Percentiles rank a stretch among this genome's conserved stretches.
Conservation (phyloP, 139 green algal genomes). For the Yamagishiella unicocca region DNA sequence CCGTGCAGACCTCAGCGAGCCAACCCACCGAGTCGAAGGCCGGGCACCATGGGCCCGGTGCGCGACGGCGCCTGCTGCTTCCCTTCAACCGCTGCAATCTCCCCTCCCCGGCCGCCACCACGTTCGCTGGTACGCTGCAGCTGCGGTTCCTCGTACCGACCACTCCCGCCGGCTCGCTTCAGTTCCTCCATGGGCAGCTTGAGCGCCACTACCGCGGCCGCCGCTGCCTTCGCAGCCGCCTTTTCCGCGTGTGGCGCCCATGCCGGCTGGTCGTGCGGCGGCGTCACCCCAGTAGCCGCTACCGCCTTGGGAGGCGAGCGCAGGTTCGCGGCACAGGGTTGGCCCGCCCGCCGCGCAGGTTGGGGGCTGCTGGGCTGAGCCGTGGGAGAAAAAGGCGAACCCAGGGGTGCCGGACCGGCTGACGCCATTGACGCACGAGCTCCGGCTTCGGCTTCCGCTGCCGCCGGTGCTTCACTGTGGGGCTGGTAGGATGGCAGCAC, state of each 20-base stretch:
- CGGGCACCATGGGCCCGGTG: neutral
- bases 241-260: neutral
- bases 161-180: neutral
- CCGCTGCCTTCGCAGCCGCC: neutral
- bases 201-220: neutral
- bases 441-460: too few species aligned
- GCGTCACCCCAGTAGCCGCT: neutral
- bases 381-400: neutral
- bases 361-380: neutral
- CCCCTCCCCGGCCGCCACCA: neutral
- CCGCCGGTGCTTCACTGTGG: neutral
- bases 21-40: neutral
- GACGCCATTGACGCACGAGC: neutral
- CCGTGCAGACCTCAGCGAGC: neutral
- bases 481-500: neutral
- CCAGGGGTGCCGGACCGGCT: neutral
- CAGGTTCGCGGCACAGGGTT: too few species aligned
- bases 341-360: neutral
- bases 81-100: neutral
- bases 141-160: neutral
- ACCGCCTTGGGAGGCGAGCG: neutral
- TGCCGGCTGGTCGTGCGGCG: neutral
- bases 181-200: neutral
- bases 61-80: neutral
- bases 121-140: neutral